phyloP scores from a whole-genome alignment of 2,329 filamentous ascomycete species.

The Fusarium compactum region DNA sequence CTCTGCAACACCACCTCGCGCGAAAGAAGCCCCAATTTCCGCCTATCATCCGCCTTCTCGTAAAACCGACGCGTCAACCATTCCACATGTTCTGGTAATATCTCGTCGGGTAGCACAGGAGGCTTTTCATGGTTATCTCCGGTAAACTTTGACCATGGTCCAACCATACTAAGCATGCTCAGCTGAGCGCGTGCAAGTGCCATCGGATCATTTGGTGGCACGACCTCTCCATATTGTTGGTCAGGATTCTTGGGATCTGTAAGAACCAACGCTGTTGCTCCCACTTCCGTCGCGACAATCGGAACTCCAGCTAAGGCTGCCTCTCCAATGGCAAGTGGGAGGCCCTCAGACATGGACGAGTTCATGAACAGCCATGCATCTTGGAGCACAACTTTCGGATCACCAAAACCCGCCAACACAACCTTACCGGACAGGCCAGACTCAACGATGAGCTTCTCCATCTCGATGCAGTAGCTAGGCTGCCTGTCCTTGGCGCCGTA shows the following conservation, averaged over 20 bases:
- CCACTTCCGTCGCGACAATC: slow-evolving; percentile 38
- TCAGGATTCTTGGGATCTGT: slow-evolving; percentile 35
- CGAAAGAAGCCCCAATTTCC: slow-evolving; percentile 32
- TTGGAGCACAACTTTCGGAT: slow-evolving; percentile 35
- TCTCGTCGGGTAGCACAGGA: slow-evolving; percentile 28
- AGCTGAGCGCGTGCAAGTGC: slow-evolving; percentile 35
- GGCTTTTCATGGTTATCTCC: slow-evolving; percentile 6
- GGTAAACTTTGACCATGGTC: slow-evolving; percentile 35
- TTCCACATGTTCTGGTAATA: slow-evolving; percentile 22
- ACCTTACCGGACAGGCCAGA: slow-evolving; percentile 22
- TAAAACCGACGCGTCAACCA: slow-evolving; percentile 35
- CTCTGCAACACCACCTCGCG: slow-evolving; percentile 33
- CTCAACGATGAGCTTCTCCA: slow-evolving; percentile 39
- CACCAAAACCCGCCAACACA: slow-evolving; percentile 34
- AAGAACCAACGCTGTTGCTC: slow-evolving; percentile 34
- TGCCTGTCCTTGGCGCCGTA: slow-evolving; percentile 40
- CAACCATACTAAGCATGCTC: slow-evolving; percentile 37
- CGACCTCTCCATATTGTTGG: slow-evolving; percentile 38
- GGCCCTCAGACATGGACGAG: slow-evolving; percentile 38
- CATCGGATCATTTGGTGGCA: slow-evolving; percentile 36
- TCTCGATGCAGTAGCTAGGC: slow-evolving; percentile 34
- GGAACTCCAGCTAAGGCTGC: slow-evolving; percentile 36
- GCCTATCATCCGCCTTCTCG: slow-evolving; percentile 17
- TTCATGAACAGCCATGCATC: slow-evolving; percentile 43
- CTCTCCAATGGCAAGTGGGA: slow-evolving; percentile 37